Evolutionary conservation across 352 stramenopile species (phyloP).

Genomic region (Globisporangium paroecandrum): DNA sequence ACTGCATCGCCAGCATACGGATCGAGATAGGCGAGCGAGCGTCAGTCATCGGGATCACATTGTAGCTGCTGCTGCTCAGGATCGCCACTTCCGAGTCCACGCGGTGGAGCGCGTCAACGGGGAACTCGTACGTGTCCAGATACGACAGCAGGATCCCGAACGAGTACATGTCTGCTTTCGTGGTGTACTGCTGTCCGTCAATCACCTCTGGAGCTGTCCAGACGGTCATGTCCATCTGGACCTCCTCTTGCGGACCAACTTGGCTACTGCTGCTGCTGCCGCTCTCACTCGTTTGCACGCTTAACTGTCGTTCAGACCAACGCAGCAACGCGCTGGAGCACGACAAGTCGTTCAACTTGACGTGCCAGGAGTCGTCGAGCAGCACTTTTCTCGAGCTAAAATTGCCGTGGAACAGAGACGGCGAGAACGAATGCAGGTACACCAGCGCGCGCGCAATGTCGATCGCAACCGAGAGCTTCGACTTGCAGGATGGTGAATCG

Average conservation of each 20-base stretch:
- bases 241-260: slow-evolving; percentile 10
- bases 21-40: slow-evolving; percentile 27
- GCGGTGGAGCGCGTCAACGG: slow-evolving; percentile 27
- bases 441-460: slow-evolving; percentile 36
- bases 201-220: slow-evolving; percentile 44
- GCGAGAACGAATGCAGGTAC: slow-evolving; percentile 47
- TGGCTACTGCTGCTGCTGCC: slow-evolving; percentile 1
- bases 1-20: slow-evolving; percentile 38
- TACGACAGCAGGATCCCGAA: slow-evolving; percentile 39
- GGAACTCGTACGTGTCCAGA: slow-evolving; percentile 37
- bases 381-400: slow-evolving; percentile 46
- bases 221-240: slow-evolving; percentile 49
- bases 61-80: slow-evolving; percentile 25
- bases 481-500: slow-evolving; percentile 25
- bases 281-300: slow-evolving; percentile 4
- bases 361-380: slow-evolving; percentile 31
- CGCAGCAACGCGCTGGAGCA: slow-evolving; percentile 37
- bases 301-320: slow-evolving; percentile 30
- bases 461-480: slow-evolving; percentile 39
- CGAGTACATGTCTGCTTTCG: slow-evolving; percentile 45
- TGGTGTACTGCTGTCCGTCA: slow-evolving; percentile 42
- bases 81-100: slow-evolving; percentile 44
- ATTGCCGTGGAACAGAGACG: slow-evolving; percentile 38
- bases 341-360: slow-evolving; percentile 44
- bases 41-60: slow-evolving; percentile 15